Conservation (phyloP, 352 stramenopile genomes). For the Saprolegnia parasitica region DNA sequence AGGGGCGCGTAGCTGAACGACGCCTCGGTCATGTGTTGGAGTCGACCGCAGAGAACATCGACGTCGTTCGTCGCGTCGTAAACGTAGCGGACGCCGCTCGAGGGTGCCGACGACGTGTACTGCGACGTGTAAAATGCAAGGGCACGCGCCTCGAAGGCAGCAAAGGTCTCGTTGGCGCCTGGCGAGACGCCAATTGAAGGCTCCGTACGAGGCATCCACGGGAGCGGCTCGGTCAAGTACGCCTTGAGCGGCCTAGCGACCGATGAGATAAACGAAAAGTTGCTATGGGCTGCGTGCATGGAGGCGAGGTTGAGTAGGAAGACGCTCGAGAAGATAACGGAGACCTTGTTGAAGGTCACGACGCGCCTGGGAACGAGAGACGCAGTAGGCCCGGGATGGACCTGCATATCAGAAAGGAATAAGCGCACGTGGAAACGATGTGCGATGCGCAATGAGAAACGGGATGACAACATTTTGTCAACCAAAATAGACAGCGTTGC, state of each 20-base stretch:
- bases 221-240: neutral
- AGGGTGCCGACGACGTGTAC: neutral
- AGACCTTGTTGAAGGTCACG: conserved; percentile 4
- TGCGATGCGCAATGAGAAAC: no score
- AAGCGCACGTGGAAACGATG: no score
- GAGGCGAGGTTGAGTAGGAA: conserved; percentile 1
- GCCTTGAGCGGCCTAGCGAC: neutral
- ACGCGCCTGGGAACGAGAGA: neutral
- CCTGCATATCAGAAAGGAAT: no score
- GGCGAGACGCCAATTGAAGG: neutral
- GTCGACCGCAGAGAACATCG: neutral
- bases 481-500: no score
- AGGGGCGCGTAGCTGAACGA: neutral
- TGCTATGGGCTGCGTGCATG: neutral
- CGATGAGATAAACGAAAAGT: neutral
- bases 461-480: no score
- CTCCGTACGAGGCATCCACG: neutral
- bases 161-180: conserved; percentile 1
- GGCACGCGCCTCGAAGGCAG: neutral
- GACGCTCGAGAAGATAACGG: neutral
- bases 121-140: neutral
- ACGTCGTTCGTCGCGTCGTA: neutral
- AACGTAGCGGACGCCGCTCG: neutral
- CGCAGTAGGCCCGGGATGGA: no score
- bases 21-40: neutral